phyloP scores from a whole-genome alignment of 805 yeast species.

The Suhomyces emberorum region DNA sequence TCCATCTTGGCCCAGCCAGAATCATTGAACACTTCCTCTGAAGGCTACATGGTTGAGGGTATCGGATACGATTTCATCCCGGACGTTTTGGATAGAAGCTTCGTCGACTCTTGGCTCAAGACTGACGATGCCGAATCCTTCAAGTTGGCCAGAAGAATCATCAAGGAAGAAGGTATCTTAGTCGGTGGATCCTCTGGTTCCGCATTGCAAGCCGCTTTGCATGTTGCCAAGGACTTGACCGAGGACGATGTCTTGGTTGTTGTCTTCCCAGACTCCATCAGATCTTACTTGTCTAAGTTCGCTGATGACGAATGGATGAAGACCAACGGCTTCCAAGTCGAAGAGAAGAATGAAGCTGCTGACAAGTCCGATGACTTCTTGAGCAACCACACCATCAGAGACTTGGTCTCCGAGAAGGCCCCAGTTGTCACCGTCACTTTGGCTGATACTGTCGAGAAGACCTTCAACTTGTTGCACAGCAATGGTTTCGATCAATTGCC shows the following conservation, averaged over 20 bases:
- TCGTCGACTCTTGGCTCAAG: constrained; percentile 78
- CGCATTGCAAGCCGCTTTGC: constrained; percentile 75
- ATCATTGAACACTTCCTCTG: constrained; percentile 56
- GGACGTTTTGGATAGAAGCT: constrained; percentile 64
- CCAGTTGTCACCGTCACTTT: constrained; percentile 75
- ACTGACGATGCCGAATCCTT: constrained; percentile 82
- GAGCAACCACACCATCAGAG: constrained; percentile 50
- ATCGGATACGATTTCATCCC: constrained; percentile 89
- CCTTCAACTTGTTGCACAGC: constrained; percentile 64
- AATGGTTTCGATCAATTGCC: constrained; percentile 87
- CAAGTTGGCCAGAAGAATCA: constrained; percentile 75
- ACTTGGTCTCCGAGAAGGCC: constrained; percentile 59
- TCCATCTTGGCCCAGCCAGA: constrained; percentile 83
- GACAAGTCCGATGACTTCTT: constrained; percentile 43
- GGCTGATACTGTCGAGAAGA: constrained; percentile 57
- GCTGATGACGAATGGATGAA: constrained; percentile 91
- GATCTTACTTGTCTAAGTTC: constrained; percentile 83
- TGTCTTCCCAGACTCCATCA: constrained; percentile 80
- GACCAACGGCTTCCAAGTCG: constrained; percentile 63
- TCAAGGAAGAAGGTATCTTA: constrained; percentile 78
- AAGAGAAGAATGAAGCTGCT: constrained; percentile 36
- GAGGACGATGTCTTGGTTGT: constrained; percentile 76
- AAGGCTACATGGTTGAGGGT: constrained; percentile 78
- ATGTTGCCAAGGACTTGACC: constrained; percentile 63
- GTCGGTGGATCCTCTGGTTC: constrained; percentile 91